Evolutionary conservation across 768 basidiomycete genomes (phyloP).

Genomic region (Baorangia bicolor): DNA sequence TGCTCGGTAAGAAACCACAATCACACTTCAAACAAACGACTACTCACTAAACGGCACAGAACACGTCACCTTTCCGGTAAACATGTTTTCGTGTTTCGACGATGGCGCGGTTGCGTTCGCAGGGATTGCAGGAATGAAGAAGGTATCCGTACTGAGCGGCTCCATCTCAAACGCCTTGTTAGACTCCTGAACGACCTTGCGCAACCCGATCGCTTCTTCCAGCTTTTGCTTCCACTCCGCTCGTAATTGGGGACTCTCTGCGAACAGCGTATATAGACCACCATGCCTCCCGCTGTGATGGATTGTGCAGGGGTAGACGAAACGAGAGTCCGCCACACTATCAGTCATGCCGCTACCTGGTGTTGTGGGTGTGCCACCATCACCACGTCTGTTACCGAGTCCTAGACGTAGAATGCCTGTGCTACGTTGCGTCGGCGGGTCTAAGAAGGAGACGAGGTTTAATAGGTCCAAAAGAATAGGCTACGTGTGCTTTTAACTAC

Average conservation of each 20-base stretch:
- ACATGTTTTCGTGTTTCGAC: slow-evolving; percentile 68
- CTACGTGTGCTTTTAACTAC: slow-evolving; percentile 37
- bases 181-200: slow-evolving; percentile 86
- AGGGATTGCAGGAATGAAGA: slow-evolving; percentile 69
- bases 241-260: slow-evolving; percentile 74
- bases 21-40: neutral
- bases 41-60: slow-evolving; percentile 87
- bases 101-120: slow-evolving; percentile 46
- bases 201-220: slow-evolving; percentile 81
- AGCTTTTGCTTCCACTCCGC: slow-evolving; percentile 88
- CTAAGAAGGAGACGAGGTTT: slow-evolving; percentile 79
- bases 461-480: slow-evolving; percentile 92
- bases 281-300: slow-evolving; percentile 87
- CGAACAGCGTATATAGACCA: slow-evolving; percentile 83
- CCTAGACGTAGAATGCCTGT: slow-evolving; percentile 66
- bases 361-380: slow-evolving; percentile 24
- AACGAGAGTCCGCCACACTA: slow-evolving; percentile 59
- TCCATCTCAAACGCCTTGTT: slow-evolving; percentile 95
- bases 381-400: slow-evolving; percentile 41
- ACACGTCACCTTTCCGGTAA: slow-evolving; percentile 87
- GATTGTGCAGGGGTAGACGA: slow-evolving; percentile 85
- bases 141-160: slow-evolving; percentile 85
- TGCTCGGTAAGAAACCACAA: slow-evolving; percentile 8
- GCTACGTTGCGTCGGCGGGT: slow-evolving; percentile 72
- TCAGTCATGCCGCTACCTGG: slow-evolving; percentile 37